A percentile compares a stretch with the other conserved stretches of the same genome.
Conservation (phyloP, 2,329 filamentous ascomycete genomes). For the Pyrenochaeta sp. region DNA sequence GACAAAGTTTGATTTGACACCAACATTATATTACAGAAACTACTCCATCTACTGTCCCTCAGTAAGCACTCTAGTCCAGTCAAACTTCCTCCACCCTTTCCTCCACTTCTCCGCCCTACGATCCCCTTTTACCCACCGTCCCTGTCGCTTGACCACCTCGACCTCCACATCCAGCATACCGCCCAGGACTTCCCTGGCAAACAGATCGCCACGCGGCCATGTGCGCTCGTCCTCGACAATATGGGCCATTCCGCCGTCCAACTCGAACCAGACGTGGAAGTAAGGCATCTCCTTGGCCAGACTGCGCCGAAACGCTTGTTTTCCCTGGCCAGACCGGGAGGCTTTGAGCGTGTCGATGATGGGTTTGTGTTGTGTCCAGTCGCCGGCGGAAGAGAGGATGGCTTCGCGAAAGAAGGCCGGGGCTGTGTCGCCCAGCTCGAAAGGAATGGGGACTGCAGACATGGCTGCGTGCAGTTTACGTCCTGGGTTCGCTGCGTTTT, state of each 20-base stretch:
- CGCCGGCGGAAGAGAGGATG: constrained; percentile 84
- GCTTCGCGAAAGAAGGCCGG: constrained; percentile 97
- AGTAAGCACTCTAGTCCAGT: constrained; percentile 77
- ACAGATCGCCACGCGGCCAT: constrained; percentile 92
- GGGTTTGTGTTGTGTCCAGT: constrained; percentile 96
- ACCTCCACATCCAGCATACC: constrained; percentile 88
- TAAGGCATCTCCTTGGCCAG: constrained; percentile 98
- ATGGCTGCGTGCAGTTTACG: constrained; percentile 85
- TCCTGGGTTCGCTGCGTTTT: constrained; percentile 86
- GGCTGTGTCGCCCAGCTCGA: constrained; percentile 87
- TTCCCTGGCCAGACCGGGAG: constrained; percentile 74
- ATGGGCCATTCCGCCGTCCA: constrained; percentile 92
- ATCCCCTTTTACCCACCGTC: constrained; percentile 78
- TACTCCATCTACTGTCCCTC: constrained; percentile 48
- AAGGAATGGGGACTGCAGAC: constrained; percentile 86
- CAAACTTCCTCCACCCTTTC: constrained; percentile 89
- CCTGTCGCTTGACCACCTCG: constrained; percentile 88
- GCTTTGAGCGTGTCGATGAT: constrained; percentile 84
- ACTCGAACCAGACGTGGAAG: constrained; percentile 92
- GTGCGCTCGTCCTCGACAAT: constrained; percentile 84
- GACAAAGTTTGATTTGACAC: no score
- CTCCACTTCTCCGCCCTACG: constrained; percentile 77
- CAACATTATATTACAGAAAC: no score
- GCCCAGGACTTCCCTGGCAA: constrained; percentile 89
- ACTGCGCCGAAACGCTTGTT: constrained; percentile 79